Evolutionary conservation across 2,329 filamentous ascomycete genomes (phyloP), one percentile per base, ranked within the genome.

Genomic region (Coniochaeta sp.): DNA sequence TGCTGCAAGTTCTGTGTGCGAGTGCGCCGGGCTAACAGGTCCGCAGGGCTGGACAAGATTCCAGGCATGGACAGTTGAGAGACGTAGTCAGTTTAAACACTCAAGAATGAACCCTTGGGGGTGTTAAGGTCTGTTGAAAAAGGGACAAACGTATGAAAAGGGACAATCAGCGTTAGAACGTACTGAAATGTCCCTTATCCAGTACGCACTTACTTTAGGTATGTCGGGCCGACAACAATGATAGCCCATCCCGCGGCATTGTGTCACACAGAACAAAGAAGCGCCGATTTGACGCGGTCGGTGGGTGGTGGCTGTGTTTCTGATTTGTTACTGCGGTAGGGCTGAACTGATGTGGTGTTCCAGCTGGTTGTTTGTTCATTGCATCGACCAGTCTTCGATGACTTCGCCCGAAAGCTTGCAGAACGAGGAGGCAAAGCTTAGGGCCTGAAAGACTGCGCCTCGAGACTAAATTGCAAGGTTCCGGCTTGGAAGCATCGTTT

Each of bases 1-100:
- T 22, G 9, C 24, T n/a, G 19, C 36, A 58, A 28, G 8, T 34
- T 36, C 22, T 26, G 17, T 26, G 7, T 28, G 24, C 11, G 19
- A 44, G 31, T 2, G 1, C 22, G 19, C 16, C 31, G 16, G 19
- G 38, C 56, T 58, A 44, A 58, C 56, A 1, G 5, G 22, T 24
- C n/a, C 36, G 14, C 22, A 58, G 56, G 56, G 56, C 16, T 58
- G 19, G 56, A 58, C 14, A 31, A 40, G 26, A 58, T 58, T 58
- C 56, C 56, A 6, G 56, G 56, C 4, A 57, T 57, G 54, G 54
- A 28, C 26, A 14, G 19, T 11, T 47, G 9, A 47, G 43, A 9
- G n/a, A 6, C 43, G 24, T 3, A 24, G n/a, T 22, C 43, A 40
- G 38, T n/a, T 40, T 11, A 40, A 17, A 40, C 43, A 47, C 40